phyloP scores from a whole-genome alignment of 2,329 filamentous ascomycete genomes.

The Penicillium freii region DNA sequence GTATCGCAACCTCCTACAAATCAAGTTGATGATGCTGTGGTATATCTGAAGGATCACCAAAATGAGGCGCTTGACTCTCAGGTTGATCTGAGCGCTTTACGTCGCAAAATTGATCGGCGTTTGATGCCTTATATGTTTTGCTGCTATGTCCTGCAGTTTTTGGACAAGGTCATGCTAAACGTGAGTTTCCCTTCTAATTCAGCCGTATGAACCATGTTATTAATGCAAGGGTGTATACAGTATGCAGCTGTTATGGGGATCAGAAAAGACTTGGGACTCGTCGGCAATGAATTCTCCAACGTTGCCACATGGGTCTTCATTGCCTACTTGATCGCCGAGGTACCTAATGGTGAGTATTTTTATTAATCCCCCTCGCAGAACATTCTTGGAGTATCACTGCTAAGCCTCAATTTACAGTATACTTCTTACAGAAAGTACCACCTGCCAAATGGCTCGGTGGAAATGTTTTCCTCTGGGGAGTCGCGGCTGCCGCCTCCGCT shows the following conservation, averaged over 20 bases:
- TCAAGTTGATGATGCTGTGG: constrained; percentile 21
- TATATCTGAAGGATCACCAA: constrained; percentile 22
- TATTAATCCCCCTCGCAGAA: not conserved
- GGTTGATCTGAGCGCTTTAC: constrained; percentile 24
- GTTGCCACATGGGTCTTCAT: constrained; percentile 61
- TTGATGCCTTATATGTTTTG: constrained; percentile 35
- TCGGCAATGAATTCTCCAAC: constrained; percentile 60
- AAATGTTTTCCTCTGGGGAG: constrained; percentile 57
- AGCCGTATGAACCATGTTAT: not conserved
- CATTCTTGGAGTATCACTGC: not conserved
- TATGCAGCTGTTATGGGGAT: constrained; percentile 64
- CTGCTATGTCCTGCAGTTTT: constrained; percentile 35
- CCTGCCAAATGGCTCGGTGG: constrained; percentile 52
- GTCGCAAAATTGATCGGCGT: constrained; percentile 33
- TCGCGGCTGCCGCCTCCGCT: constrained; percentile 43
- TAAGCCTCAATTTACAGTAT: constrained; percentile 6
- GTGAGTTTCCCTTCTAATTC: constrained; percentile 8
- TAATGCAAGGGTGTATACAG: constrained; percentile 5
- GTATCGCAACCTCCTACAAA: not conserved
- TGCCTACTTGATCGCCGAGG: constrained; percentile 56
- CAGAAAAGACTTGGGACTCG: constrained; percentile 52
- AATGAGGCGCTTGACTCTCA: not conserved
- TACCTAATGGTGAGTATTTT: constrained; percentile 52
- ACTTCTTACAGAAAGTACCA: constrained; percentile 25
- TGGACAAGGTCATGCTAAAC: constrained; percentile 37